phyloP scores from a whole-genome alignment of 305 asterid species.

The Ilex paraguariensis region DNA sequence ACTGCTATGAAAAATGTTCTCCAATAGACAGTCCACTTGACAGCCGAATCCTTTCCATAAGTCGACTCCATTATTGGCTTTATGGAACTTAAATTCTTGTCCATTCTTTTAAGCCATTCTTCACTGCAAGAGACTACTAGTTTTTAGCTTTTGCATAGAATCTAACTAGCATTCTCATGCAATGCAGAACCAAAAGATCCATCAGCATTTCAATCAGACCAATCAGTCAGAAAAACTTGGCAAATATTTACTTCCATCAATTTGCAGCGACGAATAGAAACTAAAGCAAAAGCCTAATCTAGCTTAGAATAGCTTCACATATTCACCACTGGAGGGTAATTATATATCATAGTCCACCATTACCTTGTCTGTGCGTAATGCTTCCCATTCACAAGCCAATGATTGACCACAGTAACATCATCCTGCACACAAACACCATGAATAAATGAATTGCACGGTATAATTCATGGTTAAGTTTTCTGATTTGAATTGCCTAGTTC shows the following conservation, averaged over 20 bases:
- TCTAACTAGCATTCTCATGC: neutral
- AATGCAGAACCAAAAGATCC: no score
- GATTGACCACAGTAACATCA: conserved; percentile 68
- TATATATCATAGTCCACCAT: neutral
- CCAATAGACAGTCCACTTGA: conserved; percentile 89
- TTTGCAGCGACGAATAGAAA: no score
- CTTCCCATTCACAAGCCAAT: conserved; percentile 86
- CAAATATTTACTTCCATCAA: no score
- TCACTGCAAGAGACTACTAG: conserved; percentile 41
- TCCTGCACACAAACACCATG: conserved; percentile 42
- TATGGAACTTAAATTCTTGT: conserved; percentile 35
- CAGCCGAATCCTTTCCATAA: conserved; percentile 75
- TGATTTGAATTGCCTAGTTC: no score
- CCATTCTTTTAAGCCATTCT: conserved; percentile 94
- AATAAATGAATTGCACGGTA: no score
- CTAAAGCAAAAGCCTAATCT: no score
- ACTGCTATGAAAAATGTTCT: conserved; percentile 89
- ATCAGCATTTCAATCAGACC: no score
- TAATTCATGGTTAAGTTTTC: no score
- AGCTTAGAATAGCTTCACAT: neutral
- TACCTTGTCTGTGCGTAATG: conserved; percentile 88
- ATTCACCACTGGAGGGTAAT: neutral
- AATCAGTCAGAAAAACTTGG: no score
- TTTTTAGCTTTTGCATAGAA: neutral
- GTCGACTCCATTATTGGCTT: conserved; percentile 67